phyloP scores from a whole-genome alignment of 805 yeast genomes.

The Candida mattraensis region DNA sequence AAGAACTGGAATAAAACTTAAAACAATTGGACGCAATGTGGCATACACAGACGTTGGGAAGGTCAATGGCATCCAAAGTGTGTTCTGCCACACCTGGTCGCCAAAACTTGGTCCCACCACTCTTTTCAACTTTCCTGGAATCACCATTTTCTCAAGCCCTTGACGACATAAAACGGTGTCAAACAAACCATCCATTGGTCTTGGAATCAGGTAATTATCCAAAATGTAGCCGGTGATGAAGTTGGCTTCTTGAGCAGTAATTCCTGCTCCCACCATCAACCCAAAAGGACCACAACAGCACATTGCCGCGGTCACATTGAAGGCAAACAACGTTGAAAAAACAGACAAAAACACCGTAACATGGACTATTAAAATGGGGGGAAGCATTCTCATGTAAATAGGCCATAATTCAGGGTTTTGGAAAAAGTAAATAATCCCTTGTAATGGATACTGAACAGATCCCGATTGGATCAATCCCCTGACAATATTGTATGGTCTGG shows the following conservation, averaged over 20 bases:
- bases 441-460: constrained; percentile 23
- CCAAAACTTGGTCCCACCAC: constrained; percentile 29
- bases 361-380: constrained; percentile 24
- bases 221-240: constrained; percentile 25
- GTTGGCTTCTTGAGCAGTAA: constrained; percentile 30
- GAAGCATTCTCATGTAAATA: constrained; percentile 23
- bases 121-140: constrained; percentile 35
- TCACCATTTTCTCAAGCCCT: constrained; percentile 29
- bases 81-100: constrained; percentile 18
- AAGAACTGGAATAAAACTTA: constrained; percentile 26
- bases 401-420: constrained; percentile 29
- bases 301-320: constrained; percentile 23
- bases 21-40: constrained; percentile 15
- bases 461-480: constrained; percentile 18
- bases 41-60: constrained; percentile 11
- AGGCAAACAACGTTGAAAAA: constrained; percentile 22
- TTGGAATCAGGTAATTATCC: constrained; percentile 25
- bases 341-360: constrained; percentile 20
- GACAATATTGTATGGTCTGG: constrained; percentile 22
- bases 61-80: constrained; percentile 19
- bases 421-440: constrained; percentile 29
- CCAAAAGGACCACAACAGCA: constrained; percentile 31
- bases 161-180: constrained; percentile 29
- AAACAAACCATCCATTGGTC: constrained; percentile 27
- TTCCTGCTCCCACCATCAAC: constrained; percentile 21